phyloP scores from a whole-genome alignment of 2,329 filamentous ascomycete species.

The Sporothrix variecibatus region DNA sequence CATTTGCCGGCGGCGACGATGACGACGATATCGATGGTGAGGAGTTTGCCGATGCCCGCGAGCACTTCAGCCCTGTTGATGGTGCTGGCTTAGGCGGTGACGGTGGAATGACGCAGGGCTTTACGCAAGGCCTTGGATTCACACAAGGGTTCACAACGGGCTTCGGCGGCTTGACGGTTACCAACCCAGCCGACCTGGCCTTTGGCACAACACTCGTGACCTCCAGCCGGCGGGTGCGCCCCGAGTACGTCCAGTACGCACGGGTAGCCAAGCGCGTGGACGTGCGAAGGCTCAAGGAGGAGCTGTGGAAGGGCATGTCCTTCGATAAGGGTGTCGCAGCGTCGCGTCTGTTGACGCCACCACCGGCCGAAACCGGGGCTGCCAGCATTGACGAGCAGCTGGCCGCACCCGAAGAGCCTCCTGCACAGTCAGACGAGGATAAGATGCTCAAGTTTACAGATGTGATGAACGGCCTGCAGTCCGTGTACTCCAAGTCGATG shows the following conservation, averaged over 20 bases:
- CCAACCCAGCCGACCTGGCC: slow-evolving; percentile 47
- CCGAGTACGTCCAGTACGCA: slow-evolving; percentile 71
- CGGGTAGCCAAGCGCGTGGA: slow-evolving; percentile 72
- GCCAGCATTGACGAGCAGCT: slow-evolving; percentile 24
- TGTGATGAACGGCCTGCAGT: slow-evolving; percentile 85
- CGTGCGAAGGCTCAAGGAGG: slow-evolving; percentile 67
- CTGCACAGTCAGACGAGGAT: slow-evolving; percentile 43
- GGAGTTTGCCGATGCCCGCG: slow-evolving; percentile 78
- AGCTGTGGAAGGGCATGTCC: slow-evolving; percentile 68
- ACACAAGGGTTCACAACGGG: slow-evolving; percentile 43
- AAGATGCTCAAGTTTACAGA: slow-evolving; percentile 77
- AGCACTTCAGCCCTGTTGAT: slow-evolving; percentile 72
- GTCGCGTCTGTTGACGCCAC: slow-evolving; percentile 31
- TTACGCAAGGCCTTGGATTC: slow-evolving; percentile 35
- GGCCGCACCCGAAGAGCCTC: slow-evolving; percentile 23
- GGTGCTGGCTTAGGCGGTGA: slow-evolving; percentile 32
- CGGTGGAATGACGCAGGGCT: slow-evolving; percentile 46
- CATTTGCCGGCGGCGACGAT: slow-evolving; percentile 62
- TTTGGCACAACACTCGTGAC: slow-evolving; percentile 71
- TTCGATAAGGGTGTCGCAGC: slow-evolving; percentile 52
- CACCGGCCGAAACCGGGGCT: slow-evolving; percentile 17
- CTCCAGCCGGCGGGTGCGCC: slow-evolving; percentile 61
- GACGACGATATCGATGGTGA: slow-evolving; percentile 63
- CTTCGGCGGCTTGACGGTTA: slow-evolving; percentile 49
- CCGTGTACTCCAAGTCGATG: slow-evolving; percentile 79